A percentile compares a stretch with the other conserved stretches of the same genome.
Evolutionary conservation across 805 yeast species (phyloP).

Genomic region (Henningerozyma blattae): DNA sequence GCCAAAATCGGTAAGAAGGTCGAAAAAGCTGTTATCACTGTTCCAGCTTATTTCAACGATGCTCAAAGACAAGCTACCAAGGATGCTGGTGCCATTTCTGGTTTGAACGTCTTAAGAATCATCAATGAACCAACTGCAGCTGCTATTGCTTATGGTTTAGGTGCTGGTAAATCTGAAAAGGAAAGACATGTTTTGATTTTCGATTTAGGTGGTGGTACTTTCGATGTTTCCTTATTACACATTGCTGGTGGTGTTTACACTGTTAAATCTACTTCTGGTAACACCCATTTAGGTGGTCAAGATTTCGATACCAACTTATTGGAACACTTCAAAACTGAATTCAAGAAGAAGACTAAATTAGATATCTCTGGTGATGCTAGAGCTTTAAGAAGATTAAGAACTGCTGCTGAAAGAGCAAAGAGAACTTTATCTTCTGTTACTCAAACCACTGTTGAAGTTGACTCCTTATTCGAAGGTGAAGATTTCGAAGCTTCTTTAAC

Average conservation of each 20-base stretch:
- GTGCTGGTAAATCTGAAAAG: conserved; percentile 69
- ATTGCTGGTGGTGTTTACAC: conserved; percentile 95
- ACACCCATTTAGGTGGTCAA: conserved; percentile 99
- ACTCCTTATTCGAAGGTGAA: conserved; percentile 88
- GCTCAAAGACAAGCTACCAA: conserved; percentile 75
- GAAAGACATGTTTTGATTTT: conserved; percentile 87
- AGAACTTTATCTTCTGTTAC: conserved; percentile 93
- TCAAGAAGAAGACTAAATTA: conserved; percentile 86
- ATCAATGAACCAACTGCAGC: conserved; percentile 89
- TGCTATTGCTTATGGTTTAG: conserved; percentile 97
- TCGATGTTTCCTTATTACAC: conserved; percentile 88
- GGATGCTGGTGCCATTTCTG: conserved; percentile 74
- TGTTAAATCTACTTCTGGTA: conserved; percentile 98
- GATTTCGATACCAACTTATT: conserved; percentile 95
- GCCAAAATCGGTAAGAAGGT: conserved; percentile 61
- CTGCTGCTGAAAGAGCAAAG: conserved; percentile 98
- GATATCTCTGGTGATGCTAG: conserved; percentile 86
- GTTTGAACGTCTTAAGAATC: conserved; percentile 66
- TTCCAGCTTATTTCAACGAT: conserved; percentile 73
- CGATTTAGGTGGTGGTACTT: conserved; percentile 98
- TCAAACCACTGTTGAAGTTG: conserved; percentile 92
- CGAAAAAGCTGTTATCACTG: conserved; percentile 67
- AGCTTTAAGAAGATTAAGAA: conserved; percentile 95
- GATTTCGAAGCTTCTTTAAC: conserved; percentile 88
- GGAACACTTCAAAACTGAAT: conserved; percentile 84